Conservation (phyloP, 31 red algal genomes). For the Porphyra umbilicalis region DNA sequence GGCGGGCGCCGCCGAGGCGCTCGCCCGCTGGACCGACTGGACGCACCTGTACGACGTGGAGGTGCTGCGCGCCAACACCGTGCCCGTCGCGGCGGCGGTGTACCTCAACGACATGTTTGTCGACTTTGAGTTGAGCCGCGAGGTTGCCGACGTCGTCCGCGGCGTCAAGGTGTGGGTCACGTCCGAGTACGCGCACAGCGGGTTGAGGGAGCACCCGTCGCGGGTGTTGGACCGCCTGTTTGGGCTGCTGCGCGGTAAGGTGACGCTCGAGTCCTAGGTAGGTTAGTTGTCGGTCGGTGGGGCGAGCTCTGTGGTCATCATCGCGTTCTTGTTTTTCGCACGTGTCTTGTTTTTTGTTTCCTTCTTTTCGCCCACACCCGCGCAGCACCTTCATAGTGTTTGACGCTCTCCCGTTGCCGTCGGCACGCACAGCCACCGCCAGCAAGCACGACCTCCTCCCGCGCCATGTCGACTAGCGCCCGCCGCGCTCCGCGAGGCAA, state of each 20-base stretch:
- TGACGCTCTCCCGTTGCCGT: too few relatives aligned
- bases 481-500: too few relatives aligned
- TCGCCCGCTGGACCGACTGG: slow-evolving; percentile 8
- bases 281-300: too few relatives aligned
- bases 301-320: too few relatives aligned
- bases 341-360: too few relatives aligned
- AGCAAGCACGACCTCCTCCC: too few relatives aligned
- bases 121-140: slow-evolving; percentile 9
- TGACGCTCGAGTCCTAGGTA: not conserved
- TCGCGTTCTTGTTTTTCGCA: too few relatives aligned
- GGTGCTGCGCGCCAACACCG: not conserved
- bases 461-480: too few relatives aligned
- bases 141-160: not conserved
- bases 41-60: slow-evolving; percentile 5
- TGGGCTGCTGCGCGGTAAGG: slow-evolving; percentile 1
- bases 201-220: slow-evolving; percentile 11
- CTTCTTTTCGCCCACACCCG: too few relatives aligned
- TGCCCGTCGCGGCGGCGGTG: slow-evolving; percentile 12
- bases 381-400: too few relatives aligned
- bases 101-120: slow-evolving; percentile 24
- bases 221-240: slow-evolving; percentile 3
- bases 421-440: too few relatives aligned
- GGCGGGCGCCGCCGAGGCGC: not conserved
- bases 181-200: slow-evolving; percentile 13
- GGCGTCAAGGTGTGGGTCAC: slow-evolving; percentile 5